Percentiles rank a stretch among this genome's conserved stretches.
Evolutionary conservation across 2,329 filamentous ascomycete genomes (phyloP).

Genomic region (Alternaria metachromatica): DNA sequence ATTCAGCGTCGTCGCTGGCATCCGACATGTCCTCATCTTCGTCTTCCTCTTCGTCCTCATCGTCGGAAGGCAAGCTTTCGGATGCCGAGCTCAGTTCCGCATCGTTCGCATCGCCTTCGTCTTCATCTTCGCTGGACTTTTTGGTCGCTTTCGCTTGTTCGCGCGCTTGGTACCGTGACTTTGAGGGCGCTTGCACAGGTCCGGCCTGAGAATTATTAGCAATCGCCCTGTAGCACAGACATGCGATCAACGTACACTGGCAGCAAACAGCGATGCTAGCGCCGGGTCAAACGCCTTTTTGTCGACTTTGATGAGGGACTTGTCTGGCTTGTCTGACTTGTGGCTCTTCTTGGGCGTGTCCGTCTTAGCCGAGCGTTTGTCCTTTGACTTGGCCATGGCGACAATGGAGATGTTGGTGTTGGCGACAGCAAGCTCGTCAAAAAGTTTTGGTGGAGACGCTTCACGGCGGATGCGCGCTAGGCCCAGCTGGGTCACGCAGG

Average conservation of each 20-base stretch:
- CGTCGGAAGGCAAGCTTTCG: constrained; percentile 18
- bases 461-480: constrained; percentile 12
- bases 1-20: constrained; percentile 26
- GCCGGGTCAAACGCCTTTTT: constrained; percentile 52
- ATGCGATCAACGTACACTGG: constrained; percentile 41
- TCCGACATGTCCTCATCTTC: constrained; percentile 41
- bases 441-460: constrained; percentile 42
- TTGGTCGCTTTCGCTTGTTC: constrained; percentile 27
- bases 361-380: constrained; percentile 28
- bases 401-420: constrained; percentile 13
- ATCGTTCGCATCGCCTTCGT: constrained; percentile 54
- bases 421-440: constrained; percentile 18
- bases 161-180: constrained; percentile 47
- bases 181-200: constrained; percentile 48
- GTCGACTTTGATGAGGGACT: constrained; percentile 31
- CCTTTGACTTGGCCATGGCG: constrained; percentile 45
- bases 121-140: constrained; percentile 58
- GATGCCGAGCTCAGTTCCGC: constrained; percentile 25
- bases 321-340: constrained; percentile 23
- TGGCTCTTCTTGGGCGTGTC: constrained; percentile 15
- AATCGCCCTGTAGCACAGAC: not conserved
- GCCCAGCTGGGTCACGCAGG: not conserved
- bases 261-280: constrained; percentile 57
- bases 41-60: constrained; percentile 32
- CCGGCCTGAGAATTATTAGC: constrained; percentile 39